These are phyloP conservation scores for Hansenula lynferdii DNA, from an alignment of 1,139 yeast genomes.

Conservation along the genomic window DNA sequence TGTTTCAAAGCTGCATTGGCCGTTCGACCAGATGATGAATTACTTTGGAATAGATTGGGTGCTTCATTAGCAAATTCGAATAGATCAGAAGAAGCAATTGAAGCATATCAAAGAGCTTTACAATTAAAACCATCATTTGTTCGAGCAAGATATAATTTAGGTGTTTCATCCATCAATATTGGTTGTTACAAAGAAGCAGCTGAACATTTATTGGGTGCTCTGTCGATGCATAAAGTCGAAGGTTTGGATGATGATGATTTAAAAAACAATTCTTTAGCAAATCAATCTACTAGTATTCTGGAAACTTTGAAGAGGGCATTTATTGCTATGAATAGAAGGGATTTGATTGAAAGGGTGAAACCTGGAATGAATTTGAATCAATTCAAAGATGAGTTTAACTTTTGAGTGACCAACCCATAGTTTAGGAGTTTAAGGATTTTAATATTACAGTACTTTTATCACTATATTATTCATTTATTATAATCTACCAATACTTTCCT, in stretches of 20 bases:
- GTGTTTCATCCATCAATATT: conserved; percentile 92
- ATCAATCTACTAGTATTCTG: conserved; percentile 72
- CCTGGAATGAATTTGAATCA: conserved; percentile 70
- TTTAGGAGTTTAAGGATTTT: too few species aligned
- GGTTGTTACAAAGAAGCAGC: conserved; percentile 97
- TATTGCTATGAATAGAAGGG: conserved; percentile 91
- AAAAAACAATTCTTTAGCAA: conserved; percentile 36
- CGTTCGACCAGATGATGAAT: conserved; percentile 82
- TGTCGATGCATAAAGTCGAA: conserved; percentile 92
- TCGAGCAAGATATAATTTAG: conserved; percentile 90
- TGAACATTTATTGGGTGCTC: conserved; percentile 83
- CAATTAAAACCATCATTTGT: conserved; percentile 93
- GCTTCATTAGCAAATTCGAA: conserved; percentile 93
- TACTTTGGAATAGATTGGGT: conserved; percentile 93
- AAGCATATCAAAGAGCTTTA: conserved; percentile 85
- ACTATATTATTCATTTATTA: too few species aligned
- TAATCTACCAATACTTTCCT: neutral
- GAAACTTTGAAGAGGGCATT: conserved; percentile 91
- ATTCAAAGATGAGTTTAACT: conserved; percentile 74
- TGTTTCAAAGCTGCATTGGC: conserved; percentile 88
- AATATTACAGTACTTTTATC: too few species aligned
- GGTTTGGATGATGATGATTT: conserved; percentile 41
- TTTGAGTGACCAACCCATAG: too few species aligned
- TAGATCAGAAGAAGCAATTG: conserved; percentile 91
- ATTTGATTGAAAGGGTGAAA: conserved; percentile 72